These are phyloP conservation scores for Blastobotrys proliferans DNA, from an alignment of 1,139 yeast species.

Conservation along the genomic window DNA sequence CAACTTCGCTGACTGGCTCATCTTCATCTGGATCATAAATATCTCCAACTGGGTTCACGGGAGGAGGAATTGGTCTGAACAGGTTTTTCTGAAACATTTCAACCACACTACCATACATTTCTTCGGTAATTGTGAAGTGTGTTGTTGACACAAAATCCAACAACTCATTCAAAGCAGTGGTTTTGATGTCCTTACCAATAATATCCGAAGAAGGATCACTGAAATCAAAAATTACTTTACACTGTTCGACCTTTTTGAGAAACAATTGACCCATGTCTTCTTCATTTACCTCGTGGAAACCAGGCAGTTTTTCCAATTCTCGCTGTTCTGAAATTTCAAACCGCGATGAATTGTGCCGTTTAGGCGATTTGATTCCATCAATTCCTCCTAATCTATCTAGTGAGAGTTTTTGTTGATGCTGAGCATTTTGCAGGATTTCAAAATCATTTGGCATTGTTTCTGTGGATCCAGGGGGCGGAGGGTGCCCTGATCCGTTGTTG, in stretches of 20 bases:
- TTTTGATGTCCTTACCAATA: slow-evolving; percentile 87
- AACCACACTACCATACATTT: slow-evolving; percentile 84
- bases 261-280: slow-evolving; percentile 81
- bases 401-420: slow-evolving; percentile 21
- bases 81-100: slow-evolving; percentile 85
- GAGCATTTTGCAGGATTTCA: slow-evolving; percentile 23
- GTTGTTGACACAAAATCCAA: slow-evolving; percentile 83
- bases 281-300: slow-evolving; percentile 85
- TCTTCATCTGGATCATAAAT: slow-evolving; percentile 97
- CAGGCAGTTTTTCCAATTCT: slow-evolving; percentile 77
- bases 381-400: slow-evolving; percentile 42
- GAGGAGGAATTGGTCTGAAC: slow-evolving; percentile 96
- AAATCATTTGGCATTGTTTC: slow-evolving; percentile 39
- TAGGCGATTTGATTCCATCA: slow-evolving; percentile 69
- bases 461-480: slow-evolving; percentile 36
- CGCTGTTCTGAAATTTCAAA: slow-evolving; percentile 73
- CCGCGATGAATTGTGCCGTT: slow-evolving; percentile 89
- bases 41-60: slow-evolving; percentile 95
- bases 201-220: slow-evolving; percentile 89
- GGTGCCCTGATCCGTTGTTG: slow-evolving; percentile 18
- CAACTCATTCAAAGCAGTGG: slow-evolving; percentile 80
- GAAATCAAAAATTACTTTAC: slow-evolving; percentile 91
- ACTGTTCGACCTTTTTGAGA: slow-evolving; percentile 85
- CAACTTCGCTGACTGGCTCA: slow-evolving; percentile 92
- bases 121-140: slow-evolving; percentile 75